Evolutionary conservation across 805 yeast genomes (phyloP).

Genomic region (Kodamaea neixiangensis): DNA sequence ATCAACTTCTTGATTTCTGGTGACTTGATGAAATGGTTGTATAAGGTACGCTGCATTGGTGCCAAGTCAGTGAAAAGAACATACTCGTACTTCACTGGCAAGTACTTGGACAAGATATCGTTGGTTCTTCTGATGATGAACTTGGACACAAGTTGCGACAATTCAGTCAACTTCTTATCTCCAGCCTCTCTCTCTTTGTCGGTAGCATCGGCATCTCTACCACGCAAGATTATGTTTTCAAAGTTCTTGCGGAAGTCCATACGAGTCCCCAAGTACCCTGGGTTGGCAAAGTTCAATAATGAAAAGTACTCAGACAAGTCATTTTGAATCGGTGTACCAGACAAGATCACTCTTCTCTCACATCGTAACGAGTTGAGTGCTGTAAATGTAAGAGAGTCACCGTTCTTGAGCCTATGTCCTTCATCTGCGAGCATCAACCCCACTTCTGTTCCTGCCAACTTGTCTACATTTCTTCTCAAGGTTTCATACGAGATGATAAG

Average conservation of each 20-base stretch:
- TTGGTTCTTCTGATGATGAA: constrained; percentile 95
- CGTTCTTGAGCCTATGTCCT: constrained; percentile 54
- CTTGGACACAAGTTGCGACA: constrained; percentile 76
- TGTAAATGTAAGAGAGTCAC: constrained; percentile 88
- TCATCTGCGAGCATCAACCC: constrained; percentile 74
- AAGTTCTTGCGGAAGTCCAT: constrained; percentile 80
- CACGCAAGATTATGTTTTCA: constrained; percentile 76
- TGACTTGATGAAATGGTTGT: constrained; percentile 73
- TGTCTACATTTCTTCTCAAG: constrained; percentile 78
- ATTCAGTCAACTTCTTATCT: constrained; percentile 63
- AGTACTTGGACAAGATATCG: constrained; percentile 88
- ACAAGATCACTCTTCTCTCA: constrained; percentile 83
- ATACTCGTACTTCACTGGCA: constrained; percentile 95
- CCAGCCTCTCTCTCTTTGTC: constrained; percentile 76
- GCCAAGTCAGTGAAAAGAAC: constrained; percentile 89
- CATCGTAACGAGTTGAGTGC: constrained; percentile 84
- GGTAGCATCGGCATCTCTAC: constrained; percentile 87
- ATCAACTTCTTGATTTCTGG: constrained; percentile 71
- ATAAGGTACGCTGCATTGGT: constrained; percentile 71
- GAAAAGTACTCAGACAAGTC: constrained; percentile 94
- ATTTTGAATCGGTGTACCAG: constrained; percentile 97
- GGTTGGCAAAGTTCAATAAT: constrained; percentile 87
- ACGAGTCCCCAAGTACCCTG: constrained; percentile 86
- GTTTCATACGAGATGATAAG: constrained; percentile 94
- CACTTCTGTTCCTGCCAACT: constrained; percentile 71